phyloP scores from a whole-genome alignment of 768 basidiomycete genomes.

The Rhizopogon vinicolor region DNA sequence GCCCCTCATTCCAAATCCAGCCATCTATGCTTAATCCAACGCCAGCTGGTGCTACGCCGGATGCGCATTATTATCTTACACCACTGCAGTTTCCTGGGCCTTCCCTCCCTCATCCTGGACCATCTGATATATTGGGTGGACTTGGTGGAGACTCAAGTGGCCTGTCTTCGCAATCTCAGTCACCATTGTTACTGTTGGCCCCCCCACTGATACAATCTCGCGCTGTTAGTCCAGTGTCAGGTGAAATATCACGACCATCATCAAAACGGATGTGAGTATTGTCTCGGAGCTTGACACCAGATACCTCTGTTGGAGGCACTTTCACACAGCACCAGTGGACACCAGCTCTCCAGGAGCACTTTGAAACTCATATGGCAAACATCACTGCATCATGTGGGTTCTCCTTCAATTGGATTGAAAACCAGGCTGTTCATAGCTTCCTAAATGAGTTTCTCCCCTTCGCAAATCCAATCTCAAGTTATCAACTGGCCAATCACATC shows the following conservation, averaged over 20 bases:
- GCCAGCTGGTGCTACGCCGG: too few species aligned
- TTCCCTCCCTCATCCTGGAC: neutral
- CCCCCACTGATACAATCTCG: neutral
- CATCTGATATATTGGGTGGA: neutral
- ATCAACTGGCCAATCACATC: neutral
- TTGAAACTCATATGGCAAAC: conserved; percentile 9
- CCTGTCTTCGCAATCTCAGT: neutral
- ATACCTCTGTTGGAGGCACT: neutral
- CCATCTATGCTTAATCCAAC: too few species aligned
- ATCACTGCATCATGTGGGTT: conserved; percentile 29
- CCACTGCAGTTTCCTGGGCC: neutral
- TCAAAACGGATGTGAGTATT: neutral
- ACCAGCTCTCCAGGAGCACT: neutral
- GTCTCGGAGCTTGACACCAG: neutral
- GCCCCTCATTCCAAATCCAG: too few species aligned
- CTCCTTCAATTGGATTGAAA: conserved; percentile 33
- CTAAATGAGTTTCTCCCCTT: conserved; percentile 1
- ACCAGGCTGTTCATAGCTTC: conserved; percentile 26
- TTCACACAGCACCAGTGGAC: neutral
- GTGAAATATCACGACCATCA: neutral
- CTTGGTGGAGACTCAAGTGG: neutral
- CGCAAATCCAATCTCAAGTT: neutral
- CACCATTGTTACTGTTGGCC: neutral
- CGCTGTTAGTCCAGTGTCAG: neutral
- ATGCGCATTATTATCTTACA: neutral